Conservation (phyloP, 768 basidiomycete genomes). For the Xanthoconium purpureum region DNA sequence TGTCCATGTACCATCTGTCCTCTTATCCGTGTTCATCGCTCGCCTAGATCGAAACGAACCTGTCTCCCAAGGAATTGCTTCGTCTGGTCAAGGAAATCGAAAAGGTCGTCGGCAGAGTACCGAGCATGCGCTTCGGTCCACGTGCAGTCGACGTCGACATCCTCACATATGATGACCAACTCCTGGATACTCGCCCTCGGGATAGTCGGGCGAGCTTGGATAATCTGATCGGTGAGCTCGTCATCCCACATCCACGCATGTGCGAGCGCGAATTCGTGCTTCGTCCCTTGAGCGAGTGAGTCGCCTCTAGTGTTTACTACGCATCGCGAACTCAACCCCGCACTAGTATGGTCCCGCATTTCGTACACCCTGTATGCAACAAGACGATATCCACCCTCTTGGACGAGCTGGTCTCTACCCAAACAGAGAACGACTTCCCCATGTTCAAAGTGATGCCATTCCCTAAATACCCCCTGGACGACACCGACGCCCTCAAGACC, state of each 20-base stretch:
- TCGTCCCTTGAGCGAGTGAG: constrained; percentile 81
- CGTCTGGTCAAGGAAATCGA: constrained; percentile 72
- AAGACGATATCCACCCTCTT: constrained; percentile 49
- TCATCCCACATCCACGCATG: constrained; percentile 81
- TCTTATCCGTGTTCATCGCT: not conserved
- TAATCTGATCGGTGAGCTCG: constrained; percentile 62
- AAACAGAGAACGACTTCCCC: constrained; percentile 35
- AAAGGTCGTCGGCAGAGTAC: constrained; percentile 67
- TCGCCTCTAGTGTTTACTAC: not conserved
- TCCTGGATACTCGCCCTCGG: constrained; percentile 56
- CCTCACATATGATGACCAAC: constrained; percentile 61
- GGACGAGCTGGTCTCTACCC: constrained; percentile 33
- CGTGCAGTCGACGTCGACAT: constrained; percentile 89
- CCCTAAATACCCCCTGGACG: constrained; percentile 47
- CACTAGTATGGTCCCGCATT: constrained; percentile 75
- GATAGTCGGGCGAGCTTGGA: constrained; percentile 49
- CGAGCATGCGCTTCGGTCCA: constrained; percentile 81
- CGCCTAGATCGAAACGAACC: constrained; percentile 66
- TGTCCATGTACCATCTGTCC: constrained; percentile 26
- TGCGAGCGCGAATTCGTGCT: constrained; percentile 90
- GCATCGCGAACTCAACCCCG: not conserved
- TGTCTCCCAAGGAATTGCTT: constrained; percentile 60
- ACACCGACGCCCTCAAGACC: constrained; percentile 4
- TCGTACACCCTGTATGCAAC: constrained; percentile 58
- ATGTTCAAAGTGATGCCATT: constrained; percentile 79